Conservation (phyloP, 108 stramenopile genomes). For the Cyclostephanos tholiformis region DNA sequence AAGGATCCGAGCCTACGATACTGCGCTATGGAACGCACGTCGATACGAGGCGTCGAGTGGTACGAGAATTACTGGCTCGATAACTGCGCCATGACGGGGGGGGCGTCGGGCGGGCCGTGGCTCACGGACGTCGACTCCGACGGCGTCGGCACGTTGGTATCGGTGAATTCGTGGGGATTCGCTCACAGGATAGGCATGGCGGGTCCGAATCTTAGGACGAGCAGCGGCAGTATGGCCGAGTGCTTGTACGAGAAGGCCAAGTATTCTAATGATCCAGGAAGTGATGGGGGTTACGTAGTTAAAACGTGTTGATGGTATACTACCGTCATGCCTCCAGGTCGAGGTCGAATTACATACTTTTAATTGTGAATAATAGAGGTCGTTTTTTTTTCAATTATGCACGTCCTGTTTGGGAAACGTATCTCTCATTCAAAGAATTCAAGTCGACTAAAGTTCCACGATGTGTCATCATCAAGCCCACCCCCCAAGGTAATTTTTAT, state of each 20-base stretch:
- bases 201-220: conserved; percentile 23
- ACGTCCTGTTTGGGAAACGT: background rate
- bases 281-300: conserved; percentile 14
- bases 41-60: conserved; percentile 17
- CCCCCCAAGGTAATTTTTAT: background rate
- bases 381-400: background rate
- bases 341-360: background rate
- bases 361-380: background rate
- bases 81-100: conserved; percentile 23
- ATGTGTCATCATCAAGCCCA: background rate
- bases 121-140: conserved; percentile 7
- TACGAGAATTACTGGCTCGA: conserved; percentile 32
- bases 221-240: conserved; percentile 33
- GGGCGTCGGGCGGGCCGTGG: conserved; percentile 36
- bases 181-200: conserved; percentile 28
- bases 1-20: conserved; percentile 28
- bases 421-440: background rate
- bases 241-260: conserved; percentile 28
- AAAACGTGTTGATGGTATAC: background rate
- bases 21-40: conserved; percentile 10
- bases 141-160: conserved; percentile 27
- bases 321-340: background rate
- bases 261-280: conserved; percentile 25
- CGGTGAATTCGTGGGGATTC: conserved; percentile 41
- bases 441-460: background rate